Base-by-base conservation (phyloP, 768 basidiomycete genomes). In the Coprinopsis marcescibilis region DNA sequence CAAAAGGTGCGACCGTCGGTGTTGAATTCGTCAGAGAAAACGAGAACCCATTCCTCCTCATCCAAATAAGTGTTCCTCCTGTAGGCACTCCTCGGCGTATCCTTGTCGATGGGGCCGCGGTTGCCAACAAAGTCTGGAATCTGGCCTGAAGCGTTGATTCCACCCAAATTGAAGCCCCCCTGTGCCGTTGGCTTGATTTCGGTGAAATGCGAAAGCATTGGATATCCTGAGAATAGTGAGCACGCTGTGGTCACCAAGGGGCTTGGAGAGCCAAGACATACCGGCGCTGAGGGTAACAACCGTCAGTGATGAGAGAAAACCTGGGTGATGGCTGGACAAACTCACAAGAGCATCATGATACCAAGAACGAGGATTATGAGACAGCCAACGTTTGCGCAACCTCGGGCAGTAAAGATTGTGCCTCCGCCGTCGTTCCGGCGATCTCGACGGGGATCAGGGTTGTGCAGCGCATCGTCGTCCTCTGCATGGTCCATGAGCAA, bases 21-120 rank as follows among this genome's bases (percentile, higher is more conserved):
- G 47, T 90, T 77, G 60, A 91, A 91, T 67, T 90, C 89, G 60
- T 91, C 89, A 1, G 78, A 81, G 62, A 88, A 91, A n/a, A 88
- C 78, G 46, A 85, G 67, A 57, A 60, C 58, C 68, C 68, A 63
- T 13, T 70, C 63, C 45, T 74, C 77, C 33, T 56, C 55, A 49
- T 83, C 77, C 17, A 70, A 58, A 53, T 81, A 79, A 11, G 76
- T 72, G 1, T 71, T 36, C 58, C 79, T 72, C 47, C 73, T 72
- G 61, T 67, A 64, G 3, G 72, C 76, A 8, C 71, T 61, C 52
- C 69, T 50, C 0, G 87, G 89, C 1, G 89, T 93, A 24, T 86
- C 80, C 19, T 68, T 60, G 63, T 91, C 89, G 58, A 91, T 86
- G 11, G 86, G 68, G 4, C 75, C 77, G 48, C 70, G 76, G 53